A percentile compares a stretch with the other conserved stretches of the same genome.
These are phyloP conservation scores for Astrothelium subdiscretum DNA, from an alignment of 495 filamentous ascomycete species.

Conservation along the genomic window DNA sequence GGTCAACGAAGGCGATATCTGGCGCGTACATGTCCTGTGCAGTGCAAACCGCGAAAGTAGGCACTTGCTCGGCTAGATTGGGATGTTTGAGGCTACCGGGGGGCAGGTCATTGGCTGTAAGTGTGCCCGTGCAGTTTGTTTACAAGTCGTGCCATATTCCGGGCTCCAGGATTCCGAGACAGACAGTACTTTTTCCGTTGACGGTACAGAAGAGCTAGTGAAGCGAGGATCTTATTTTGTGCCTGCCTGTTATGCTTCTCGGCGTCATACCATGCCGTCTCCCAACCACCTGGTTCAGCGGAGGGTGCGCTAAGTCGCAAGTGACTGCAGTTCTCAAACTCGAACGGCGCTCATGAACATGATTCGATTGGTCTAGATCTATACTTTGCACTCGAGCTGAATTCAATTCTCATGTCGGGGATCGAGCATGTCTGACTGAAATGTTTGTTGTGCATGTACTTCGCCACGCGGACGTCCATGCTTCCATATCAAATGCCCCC, in stretches of 20 bases:
- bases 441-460: not conserved
- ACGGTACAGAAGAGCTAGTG: not conserved
- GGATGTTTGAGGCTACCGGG: not conserved
- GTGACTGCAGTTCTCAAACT: not conserved
- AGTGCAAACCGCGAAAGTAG: not conserved
- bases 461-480: not conserved
- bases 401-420: not conserved
- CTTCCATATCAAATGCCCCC: not conserved
- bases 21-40: not conserved
- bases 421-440: not conserved
- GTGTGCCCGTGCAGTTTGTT: constrained; percentile 2
- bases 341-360: not conserved
- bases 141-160: constrained; percentile 1
- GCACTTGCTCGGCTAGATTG: not conserved
- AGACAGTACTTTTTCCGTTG: not conserved
- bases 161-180: not conserved
- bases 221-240: not conserved
- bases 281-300: not conserved
- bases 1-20: not conserved
- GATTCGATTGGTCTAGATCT: constrained; percentile 1
- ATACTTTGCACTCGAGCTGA: not conserved
- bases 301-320: not conserved
- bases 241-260: not conserved
- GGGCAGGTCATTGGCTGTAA: not conserved
- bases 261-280: not conserved